Evolutionary conservation across 371 early-diverging fungal species (phyloP).

Genomic region (Mucor circinelloides): DNA sequence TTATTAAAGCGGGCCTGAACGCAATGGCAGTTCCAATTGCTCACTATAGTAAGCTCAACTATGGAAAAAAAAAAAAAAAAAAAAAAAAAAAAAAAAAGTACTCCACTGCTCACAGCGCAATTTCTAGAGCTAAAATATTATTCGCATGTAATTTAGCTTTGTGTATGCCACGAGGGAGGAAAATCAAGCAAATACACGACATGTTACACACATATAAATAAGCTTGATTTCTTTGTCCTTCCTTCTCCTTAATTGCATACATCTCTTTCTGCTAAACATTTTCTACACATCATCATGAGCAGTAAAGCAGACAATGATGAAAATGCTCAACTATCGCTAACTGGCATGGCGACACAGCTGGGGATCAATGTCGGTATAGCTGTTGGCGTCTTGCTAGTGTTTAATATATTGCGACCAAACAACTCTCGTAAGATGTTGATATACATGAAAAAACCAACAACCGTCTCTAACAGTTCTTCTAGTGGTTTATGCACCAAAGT

Average conservation of each 20-base stretch:
- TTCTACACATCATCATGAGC: not conserved
- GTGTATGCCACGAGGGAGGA: not conserved
- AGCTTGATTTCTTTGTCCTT: conserved; percentile 1
- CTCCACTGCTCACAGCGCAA: not conserved
- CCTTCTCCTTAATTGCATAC: not conserved
- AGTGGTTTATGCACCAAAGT: conserved; percentile 53
- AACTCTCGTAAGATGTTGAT: conserved; percentile 45
- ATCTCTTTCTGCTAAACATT: not conserved
- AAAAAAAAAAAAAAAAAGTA: no score
- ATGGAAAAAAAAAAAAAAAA: not conserved
- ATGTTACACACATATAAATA: not conserved
- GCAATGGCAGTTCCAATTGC: not conserved
- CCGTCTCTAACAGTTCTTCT: not conserved
- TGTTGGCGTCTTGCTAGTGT: conserved; percentile 45
- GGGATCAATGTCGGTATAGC: conserved; percentile 54
- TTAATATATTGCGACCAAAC: conserved; percentile 51
- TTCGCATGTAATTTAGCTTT: not conserved
- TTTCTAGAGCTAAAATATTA: not conserved
- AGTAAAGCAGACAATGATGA: conserved; percentile 2
- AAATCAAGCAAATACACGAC: not conserved
- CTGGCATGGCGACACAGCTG: conserved; percentile 49
- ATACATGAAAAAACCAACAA: not conserved
- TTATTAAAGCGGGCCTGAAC: not conserved
- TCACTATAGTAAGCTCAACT: not conserved
- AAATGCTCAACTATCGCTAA: conserved; percentile 28